Percentiles rank a stretch among this genome's conserved stretches.
These are phyloP conservation scores for Adansonia madagascariensis DNA, from an alignment of 441 rosid species.

Conservation along the genomic window DNA sequence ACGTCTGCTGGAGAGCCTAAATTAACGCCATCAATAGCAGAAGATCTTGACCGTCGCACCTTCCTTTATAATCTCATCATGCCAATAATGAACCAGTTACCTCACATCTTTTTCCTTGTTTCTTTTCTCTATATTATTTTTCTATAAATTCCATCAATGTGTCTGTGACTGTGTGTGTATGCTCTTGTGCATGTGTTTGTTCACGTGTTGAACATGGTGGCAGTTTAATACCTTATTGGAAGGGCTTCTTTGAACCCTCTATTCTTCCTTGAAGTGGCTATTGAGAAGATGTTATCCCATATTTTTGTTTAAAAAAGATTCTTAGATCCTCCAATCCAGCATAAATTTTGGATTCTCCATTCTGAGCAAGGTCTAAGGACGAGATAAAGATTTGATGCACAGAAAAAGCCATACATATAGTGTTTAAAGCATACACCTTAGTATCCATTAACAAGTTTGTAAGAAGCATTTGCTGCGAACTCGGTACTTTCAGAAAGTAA, in stretches of 20 bases:
- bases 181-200: neutral
- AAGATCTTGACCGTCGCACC: constrained; percentile 88
- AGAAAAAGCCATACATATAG: neutral
- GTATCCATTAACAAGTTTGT: neutral
- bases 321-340: constrained; percentile 9
- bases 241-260: neutral
- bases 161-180: neutral
- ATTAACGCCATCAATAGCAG: constrained; percentile 80
- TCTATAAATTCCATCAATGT: neutral
- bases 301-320: neutral
- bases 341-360: constrained; percentile 13
- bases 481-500: constrained; percentile 1
- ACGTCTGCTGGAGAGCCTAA: constrained; percentile 92
- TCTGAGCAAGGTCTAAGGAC: constrained; percentile 18
- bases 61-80: constrained; percentile 80
- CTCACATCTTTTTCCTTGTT: constrained; percentile 14
- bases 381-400: neutral
- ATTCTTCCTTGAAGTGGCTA: constrained; percentile 3
- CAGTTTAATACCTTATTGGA: neutral
- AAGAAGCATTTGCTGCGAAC: neutral
- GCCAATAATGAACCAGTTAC: constrained; percentile 82
- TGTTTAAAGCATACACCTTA: neutral
- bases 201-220: neutral
- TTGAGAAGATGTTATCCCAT: constrained; percentile 6
- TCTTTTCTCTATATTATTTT: neutral